These are phyloP conservation scores for Zymoseptoria tritici DNA, from an alignment of 2,329 filamentous ascomycete species.

Conservation along the genomic window DNA sequence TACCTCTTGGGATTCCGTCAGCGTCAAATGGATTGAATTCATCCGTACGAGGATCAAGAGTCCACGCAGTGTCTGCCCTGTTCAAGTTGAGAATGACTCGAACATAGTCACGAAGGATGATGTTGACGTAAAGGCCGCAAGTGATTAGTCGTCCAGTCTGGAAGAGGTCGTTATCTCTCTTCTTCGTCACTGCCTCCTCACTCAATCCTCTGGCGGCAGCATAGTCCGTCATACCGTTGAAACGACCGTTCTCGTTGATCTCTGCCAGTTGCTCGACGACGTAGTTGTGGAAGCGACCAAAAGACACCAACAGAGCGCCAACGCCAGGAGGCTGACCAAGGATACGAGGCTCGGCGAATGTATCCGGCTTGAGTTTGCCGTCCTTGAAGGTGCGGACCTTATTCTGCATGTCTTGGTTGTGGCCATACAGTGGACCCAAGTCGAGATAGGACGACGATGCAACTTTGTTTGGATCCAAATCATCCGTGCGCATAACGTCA, in stretches of 20 bases:
- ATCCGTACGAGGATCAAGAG: slow-evolving; percentile 67
- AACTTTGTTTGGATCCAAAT: slow-evolving; percentile 51
- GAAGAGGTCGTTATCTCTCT: slow-evolving; percentile 56
- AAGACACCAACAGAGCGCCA: slow-evolving; percentile 65
- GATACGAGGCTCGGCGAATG: slow-evolving; percentile 63
- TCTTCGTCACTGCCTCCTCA: slow-evolving; percentile 42
- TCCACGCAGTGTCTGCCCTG: slow-evolving; percentile 68
- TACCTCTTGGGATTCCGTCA: slow-evolving; percentile 17
- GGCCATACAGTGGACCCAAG: slow-evolving; percentile 63
- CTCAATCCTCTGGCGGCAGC: not conserved
- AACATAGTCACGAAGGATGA: slow-evolving; percentile 70
- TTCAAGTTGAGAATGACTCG: slow-evolving; percentile 70
- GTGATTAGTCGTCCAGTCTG: slow-evolving; percentile 69
- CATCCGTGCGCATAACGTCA: slow-evolving; percentile 65
- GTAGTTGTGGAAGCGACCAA: slow-evolving; percentile 72
- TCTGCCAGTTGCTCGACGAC: slow-evolving; percentile 59
- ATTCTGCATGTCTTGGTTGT: slow-evolving; percentile 45
- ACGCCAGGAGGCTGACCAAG: slow-evolving; percentile 66
- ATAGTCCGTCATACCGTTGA: slow-evolving; percentile 52
- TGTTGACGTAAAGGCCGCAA: slow-evolving; percentile 69
- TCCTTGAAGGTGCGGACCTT: slow-evolving; percentile 56
- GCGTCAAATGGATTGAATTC: slow-evolving; percentile 26
- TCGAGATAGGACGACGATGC: slow-evolving; percentile 68
- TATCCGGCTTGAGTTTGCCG: slow-evolving; percentile 65
- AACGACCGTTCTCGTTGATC: slow-evolving; percentile 60